Evolutionary conservation across 495 filamentous ascomycete species (phyloP).

Genomic region (Hypomontagnella monticulosa): DNA sequence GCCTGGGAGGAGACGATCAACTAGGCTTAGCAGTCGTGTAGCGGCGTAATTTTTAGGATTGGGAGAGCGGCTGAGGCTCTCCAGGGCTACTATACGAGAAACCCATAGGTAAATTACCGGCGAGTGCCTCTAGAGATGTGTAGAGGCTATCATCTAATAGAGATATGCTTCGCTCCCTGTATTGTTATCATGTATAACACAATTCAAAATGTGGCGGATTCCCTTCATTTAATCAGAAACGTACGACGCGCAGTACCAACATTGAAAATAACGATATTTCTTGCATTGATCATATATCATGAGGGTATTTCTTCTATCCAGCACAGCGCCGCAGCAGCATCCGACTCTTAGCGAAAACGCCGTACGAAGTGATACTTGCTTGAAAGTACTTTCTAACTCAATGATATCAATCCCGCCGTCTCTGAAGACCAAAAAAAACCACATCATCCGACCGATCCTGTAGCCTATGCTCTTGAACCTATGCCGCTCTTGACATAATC

Average conservation of each 20-base stretch:
- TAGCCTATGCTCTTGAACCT: neutral
- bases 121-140: no score
- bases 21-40: slow-evolving; percentile 39
- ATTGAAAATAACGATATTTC: neutral
- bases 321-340: neutral
- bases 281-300: slow-evolving; percentile 2
- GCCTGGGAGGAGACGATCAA: slow-evolving; percentile 49
- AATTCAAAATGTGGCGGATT: no score
- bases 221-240: neutral
- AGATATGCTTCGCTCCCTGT: no score
- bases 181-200: no score
- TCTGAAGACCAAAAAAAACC: no score
- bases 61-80: no score
- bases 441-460: neutral
- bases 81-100: no score
- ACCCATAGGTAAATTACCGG: no score
- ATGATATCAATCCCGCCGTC: no score
- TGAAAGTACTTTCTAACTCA: no score
- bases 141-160: no score
- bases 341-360: neutral
- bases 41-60: neutral
- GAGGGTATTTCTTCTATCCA: neutral
- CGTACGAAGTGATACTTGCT: neutral
- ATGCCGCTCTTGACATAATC: neutral
- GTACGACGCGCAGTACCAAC: no score